These are phyloP conservation scores for Penicillium sclerotigenum DNA, from an alignment of 2,329 filamentous ascomycete species.

Conservation along the genomic window DNA sequence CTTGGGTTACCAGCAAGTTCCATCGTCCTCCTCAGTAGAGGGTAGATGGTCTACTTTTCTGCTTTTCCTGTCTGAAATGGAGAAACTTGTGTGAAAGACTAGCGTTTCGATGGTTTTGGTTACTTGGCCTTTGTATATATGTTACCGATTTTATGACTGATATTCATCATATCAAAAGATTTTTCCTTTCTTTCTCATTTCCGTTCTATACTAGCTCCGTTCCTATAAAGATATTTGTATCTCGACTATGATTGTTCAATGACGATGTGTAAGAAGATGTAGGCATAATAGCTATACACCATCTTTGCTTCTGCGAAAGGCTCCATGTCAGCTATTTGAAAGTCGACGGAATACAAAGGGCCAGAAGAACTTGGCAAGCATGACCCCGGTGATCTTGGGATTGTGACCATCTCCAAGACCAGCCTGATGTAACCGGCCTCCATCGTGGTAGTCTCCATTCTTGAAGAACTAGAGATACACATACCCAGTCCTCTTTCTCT, in stretches of 20 bases:
- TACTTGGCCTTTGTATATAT: slow-evolving; percentile 5
- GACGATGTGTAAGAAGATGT: background rate
- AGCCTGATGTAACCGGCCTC: no score
- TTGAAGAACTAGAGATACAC: no score
- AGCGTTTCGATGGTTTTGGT: slow-evolving; percentile 1
- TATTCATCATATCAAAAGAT: background rate
- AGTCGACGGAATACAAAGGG: no score
- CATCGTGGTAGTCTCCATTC: no score
- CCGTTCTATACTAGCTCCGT: background rate
- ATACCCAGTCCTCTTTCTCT: no score
- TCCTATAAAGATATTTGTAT: background rate
- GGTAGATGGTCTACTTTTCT: background rate
- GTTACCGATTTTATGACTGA: background rate
- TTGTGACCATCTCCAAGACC: no score
- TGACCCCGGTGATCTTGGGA: no score
- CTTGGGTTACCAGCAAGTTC: slow-evolving; percentile 79
- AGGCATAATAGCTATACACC: background rate
- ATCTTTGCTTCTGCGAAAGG: no score
- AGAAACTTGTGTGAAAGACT: slow-evolving; percentile 1
- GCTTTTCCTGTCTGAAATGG: background rate
- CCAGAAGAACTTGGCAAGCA: no score
- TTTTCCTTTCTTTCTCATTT: background rate
- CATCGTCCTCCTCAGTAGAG: slow-evolving; percentile 44
- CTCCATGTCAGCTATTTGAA: no score
- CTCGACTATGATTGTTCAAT: background rate